phyloP scores from a whole-genome alignment of 2,329 filamentous ascomycete species.

The Graphilbum fragrans region DNA sequence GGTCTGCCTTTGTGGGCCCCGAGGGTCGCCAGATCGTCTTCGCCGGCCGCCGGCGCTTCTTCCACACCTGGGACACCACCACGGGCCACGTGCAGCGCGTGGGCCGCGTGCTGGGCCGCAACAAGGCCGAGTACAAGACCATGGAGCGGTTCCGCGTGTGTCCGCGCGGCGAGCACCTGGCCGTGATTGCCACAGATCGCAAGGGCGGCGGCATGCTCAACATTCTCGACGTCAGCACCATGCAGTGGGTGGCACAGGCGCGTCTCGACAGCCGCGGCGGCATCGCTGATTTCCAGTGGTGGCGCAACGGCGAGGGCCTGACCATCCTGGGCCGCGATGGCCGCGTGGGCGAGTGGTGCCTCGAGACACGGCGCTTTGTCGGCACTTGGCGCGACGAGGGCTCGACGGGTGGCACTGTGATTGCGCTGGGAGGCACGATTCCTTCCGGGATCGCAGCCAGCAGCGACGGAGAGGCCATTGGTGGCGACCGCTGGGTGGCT shows the following conservation, averaged over 20 bases:
- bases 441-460: conserved; percentile 58
- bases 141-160: conserved; percentile 89
- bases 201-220: conserved; percentile 87
- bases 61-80: conserved; percentile 86
- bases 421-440: conserved; percentile 62
- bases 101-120: conserved; percentile 58
- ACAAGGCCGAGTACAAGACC: conserved; percentile 68
- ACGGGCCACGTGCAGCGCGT: conserved; percentile 77
- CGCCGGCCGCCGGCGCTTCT: conserved; percentile 77
- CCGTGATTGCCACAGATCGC: conserved; percentile 62
- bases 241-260: conserved; percentile 79
- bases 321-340: conserved; percentile 77
- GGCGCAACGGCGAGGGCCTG: conserved; percentile 71
- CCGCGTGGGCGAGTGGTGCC: conserved; percentile 80
- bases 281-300: conserved; percentile 88
- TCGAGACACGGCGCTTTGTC: conserved; percentile 55
- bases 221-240: conserved; percentile 63
- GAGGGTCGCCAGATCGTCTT: conserved; percentile 69
- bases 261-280: conserved; percentile 72
- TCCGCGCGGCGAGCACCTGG: conserved; percentile 78
- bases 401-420: conserved; percentile 69
- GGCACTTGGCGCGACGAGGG: conserved; percentile 86
- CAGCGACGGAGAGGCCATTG: conserved; percentile 44
- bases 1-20: conserved; percentile 67
- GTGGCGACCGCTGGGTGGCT: conserved; percentile 79